Percentiles rank a stretch among this genome's conserved stretches.
Evolutionary conservation across 2,329 filamentous ascomycete species (phyloP).

Genomic region (Diaporthe nobilis): DNA sequence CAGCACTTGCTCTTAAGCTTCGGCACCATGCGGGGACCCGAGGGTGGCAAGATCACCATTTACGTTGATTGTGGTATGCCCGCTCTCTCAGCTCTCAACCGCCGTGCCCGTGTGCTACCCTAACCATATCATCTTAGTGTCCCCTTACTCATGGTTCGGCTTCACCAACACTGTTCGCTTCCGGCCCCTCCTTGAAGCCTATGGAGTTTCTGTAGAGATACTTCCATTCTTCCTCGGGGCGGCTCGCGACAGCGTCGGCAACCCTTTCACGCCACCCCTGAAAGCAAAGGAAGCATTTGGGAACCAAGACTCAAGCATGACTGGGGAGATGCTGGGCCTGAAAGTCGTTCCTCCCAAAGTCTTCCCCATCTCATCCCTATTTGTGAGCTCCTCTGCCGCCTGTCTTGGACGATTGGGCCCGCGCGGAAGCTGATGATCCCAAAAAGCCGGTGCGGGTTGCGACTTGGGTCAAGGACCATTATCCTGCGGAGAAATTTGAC

Average conservation of each 20-base stretch:
- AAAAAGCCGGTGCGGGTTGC: constrained; percentile 9
- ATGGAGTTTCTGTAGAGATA: constrained; percentile 1
- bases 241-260: constrained; percentile 9
- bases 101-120: neutral
- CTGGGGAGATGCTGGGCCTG: constrained; percentile 12
- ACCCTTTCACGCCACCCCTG: neutral
- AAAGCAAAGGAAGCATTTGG: constrained; percentile 9
- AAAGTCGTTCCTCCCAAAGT: constrained; percentile 2
- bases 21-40: neutral
- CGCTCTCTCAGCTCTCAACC: neutral
- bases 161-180: constrained; percentile 12
- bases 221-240: neutral
- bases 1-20: neutral
- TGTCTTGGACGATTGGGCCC: neutral
- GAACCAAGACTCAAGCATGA: neutral
- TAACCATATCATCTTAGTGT: neutral
- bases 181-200: neutral
- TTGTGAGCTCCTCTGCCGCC: neutral
- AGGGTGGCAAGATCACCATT: neutral
- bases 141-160: constrained; percentile 17
- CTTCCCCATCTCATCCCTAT: constrained; percentile 7
- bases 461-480: constrained; percentile 6
- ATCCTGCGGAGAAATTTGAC: constrained; percentile 3
- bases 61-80: constrained; percentile 8
- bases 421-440: constrained; percentile 54